Percentiles rank a stretch among this genome's conserved stretches.
Conservation (phyloP, 73 alveolate species). For the Durusdinium trenchii region DNA sequence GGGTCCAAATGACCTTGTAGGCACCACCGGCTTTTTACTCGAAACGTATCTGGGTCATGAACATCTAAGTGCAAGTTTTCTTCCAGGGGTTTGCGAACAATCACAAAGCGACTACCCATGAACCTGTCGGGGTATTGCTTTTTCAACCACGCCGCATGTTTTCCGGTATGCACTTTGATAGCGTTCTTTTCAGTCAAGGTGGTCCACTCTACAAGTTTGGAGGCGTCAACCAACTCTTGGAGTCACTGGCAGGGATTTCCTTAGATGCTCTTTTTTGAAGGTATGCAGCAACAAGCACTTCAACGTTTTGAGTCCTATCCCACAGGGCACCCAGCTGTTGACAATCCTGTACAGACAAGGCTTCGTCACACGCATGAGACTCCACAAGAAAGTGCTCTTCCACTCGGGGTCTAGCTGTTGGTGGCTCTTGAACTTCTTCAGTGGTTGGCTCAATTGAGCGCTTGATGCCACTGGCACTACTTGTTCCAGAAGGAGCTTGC, state of each 20-base stretch:
- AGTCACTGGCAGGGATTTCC: neutral
- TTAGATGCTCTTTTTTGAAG: neutral
- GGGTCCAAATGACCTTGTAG: constrained; percentile 23
- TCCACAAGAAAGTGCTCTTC: neutral
- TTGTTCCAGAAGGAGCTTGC: neutral
- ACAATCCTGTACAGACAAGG: neutral
- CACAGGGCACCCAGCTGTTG: neutral
- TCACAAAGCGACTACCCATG: neutral
- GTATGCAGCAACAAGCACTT: neutral
- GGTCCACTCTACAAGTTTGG: neutral
- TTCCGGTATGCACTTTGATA: neutral
- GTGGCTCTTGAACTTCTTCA: neutral
- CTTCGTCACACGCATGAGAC: neutral
- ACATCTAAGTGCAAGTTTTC: neutral
- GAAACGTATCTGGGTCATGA: neutral
- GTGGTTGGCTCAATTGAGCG: neutral
- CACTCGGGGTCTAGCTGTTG: neutral
- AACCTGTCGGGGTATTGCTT: neutral
- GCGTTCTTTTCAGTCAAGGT: neutral
- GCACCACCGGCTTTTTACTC: constrained; percentile 3
- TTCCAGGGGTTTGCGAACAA: neutral
- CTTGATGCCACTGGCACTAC: neutral
- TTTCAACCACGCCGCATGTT: neutral
- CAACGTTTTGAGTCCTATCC: neutral
- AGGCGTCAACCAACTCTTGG: neutral